Evolutionary conservation across 129 eudicot species (phyloP), one percentile per base, ranked within the genome.

Genomic region (Pseudognaphalium luteoalbum): DNA sequence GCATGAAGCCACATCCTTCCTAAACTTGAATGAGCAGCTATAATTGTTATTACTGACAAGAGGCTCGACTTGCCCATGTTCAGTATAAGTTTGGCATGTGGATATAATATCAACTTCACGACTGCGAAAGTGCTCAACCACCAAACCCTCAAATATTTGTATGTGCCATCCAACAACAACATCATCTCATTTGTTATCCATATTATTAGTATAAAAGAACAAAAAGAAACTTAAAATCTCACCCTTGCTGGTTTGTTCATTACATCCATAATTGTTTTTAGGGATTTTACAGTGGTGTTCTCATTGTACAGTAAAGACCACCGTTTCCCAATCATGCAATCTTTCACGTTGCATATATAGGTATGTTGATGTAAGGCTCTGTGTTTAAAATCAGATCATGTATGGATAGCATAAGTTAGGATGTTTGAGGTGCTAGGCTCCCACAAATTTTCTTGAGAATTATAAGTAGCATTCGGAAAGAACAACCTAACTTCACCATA

Each of bases 381-480:
- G 86, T 82, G 76, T 88, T 91, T 21, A 91, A 65, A 81, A 90
- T 82, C 65, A 90, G 78, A 70, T 87, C 93, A 62, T 90, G 96
- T 64, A 88, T 88, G 22, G 89, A 90, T 21, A 90, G 85, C 78
- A 91, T 74, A 47, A 88, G 91, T 72, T 91, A 91, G 83, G 82
- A 83, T 86, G 12, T 84, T 90, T 29, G 97, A 90, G 30, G 30
- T 25, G n/a, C 83, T 81, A 22, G 91, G 89, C 81, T 88, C 93
- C 97, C 93, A 67, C 25, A 28, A 91, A 29, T 28, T 6, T 62
- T 62, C 68, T n/a, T 9, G 39, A 39, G 44, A 39, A 39, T 62
- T 32, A 4, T 62, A 89, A 91, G 67, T 89, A 88, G 77, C 3
- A 7, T 77, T 81, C 21, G 82, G 84, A 70, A 88, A 88, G 72